Evolutionary conservation across 257 asterid species (phyloP), one percentile per base, ranked within the genome.

Genomic region (Leonotis leonurus): DNA sequence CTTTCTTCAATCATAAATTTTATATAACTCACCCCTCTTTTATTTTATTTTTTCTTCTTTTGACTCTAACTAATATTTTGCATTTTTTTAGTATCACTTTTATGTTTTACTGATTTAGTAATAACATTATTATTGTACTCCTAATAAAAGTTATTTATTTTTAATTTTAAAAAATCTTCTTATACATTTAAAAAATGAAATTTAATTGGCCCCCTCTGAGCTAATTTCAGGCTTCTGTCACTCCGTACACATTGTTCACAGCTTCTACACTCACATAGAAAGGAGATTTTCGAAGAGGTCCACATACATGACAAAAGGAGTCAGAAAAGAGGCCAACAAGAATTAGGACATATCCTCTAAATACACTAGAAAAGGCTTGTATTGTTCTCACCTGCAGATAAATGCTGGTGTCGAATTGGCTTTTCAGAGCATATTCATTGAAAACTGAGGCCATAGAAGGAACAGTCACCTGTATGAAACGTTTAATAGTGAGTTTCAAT

Each of bases 381-480:
- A 30, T 30, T 53, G 44, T 50, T 55, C 67, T 73, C 76, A 85
- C 98, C 97, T 92, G 98, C 78, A 83, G 97, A 78, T 93, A 93
- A 69, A 93, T 93, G 85, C 97, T 93, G 16, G 99, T 93, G 70
- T 93, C 99, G 33, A 77, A 89, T 75, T 94, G 99, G 67, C 99
- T 94, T 77, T 94, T 94, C 77, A 94, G 65, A 56, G 99, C 99
- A 71, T 93, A 93, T 76, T 93, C 99, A 60, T 94, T 94, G 82
- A 73, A 94, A 62, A 94, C 99, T 22, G 99, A 94, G 33, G 99
- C 99, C 89, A 94, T 21, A 40, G 99, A 94, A 54, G 99, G 99
- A 78, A 94, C 86, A 64, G 96, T 85, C 27, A 94, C 95, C 97
- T 94, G 92, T 51, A 78, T 56, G n/a, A 45, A 51, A 37, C 8